Percentiles rank a stretch among this genome's conserved stretches.
These are phyloP conservation scores for Colletotrichum endophyticum DNA, from an alignment of 2,329 filamentous ascomycete species.

Conservation along the genomic window DNA sequence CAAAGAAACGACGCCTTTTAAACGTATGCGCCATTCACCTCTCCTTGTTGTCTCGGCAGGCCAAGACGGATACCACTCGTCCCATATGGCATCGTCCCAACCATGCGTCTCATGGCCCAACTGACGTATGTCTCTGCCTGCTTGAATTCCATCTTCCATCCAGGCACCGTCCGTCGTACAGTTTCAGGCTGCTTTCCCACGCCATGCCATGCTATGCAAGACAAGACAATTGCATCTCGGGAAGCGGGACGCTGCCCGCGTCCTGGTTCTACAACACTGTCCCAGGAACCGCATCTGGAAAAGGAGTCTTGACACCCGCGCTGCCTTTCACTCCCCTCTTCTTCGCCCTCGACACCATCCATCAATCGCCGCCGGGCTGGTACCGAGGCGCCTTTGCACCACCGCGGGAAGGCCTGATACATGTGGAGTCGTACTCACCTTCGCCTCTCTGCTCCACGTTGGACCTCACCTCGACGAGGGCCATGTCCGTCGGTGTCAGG, in stretches of 20 bases:
- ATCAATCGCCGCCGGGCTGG: not conserved
- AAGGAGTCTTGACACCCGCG: not conserved
- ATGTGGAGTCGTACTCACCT: not conserved
- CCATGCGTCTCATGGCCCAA: not conserved
- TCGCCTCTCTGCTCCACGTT: not conserved
- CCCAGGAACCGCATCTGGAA: not conserved
- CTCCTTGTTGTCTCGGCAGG: not conserved
- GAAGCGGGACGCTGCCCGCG: not conserved
- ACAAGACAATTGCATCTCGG: not conserved
- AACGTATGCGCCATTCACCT: not conserved
- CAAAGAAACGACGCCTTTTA: not conserved
- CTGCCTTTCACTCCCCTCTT: not conserved
- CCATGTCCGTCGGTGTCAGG: not conserved
- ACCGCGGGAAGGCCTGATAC: not conserved
- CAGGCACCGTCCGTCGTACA: not conserved
- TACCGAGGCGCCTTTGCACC: not conserved
- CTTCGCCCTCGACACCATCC: not conserved
- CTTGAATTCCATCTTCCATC: not conserved
- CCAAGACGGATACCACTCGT: not conserved
- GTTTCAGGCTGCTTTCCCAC: conserved; percentile 1
- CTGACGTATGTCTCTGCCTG: not conserved
- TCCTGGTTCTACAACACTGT: not conserved
- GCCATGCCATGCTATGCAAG: not conserved
- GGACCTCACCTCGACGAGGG: not conserved
- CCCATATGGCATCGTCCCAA: not conserved